A percentile compares a stretch with the other conserved stretches of the same genome.
Conservation (phyloP, 257 asterid genomes). For the Gynochthodes officinalis region DNA sequence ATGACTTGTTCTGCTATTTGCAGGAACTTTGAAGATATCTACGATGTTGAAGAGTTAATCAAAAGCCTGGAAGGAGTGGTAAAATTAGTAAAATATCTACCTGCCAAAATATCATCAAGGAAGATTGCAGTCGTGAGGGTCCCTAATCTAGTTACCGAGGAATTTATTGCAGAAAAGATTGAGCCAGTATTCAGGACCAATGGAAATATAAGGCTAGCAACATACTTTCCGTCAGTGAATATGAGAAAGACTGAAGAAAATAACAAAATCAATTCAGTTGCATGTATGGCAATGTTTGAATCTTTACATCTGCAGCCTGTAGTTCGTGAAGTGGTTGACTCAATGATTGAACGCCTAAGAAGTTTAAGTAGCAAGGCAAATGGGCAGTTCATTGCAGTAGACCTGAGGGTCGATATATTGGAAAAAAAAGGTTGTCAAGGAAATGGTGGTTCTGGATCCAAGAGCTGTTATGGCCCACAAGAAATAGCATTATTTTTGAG, state of each 20-base stretch:
- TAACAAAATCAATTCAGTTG: conserved; percentile 53
- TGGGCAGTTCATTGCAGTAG: conserved; percentile 87
- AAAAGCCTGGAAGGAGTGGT: conserved; percentile 70
- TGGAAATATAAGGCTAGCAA: conserved; percentile 74
- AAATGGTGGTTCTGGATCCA: conserved; percentile 48
- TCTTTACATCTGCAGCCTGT: conserved; percentile 70
- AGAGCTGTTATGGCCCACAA: conserved; percentile 74
- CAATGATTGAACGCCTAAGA: conserved; percentile 73
- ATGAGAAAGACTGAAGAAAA: conserved; percentile 68
- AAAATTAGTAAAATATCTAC: conserved; percentile 64
- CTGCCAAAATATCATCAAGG: conserved; percentile 51
- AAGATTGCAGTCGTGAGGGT: conserved; percentile 78
- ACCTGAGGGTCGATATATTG: conserved; percentile 79
- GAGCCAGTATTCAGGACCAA: conserved; percentile 68
- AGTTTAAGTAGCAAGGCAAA: conserved; percentile 68
- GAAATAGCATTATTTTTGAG: conserved; percentile 68
- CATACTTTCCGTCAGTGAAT: conserved; percentile 87
- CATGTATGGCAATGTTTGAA: conserved; percentile 95
- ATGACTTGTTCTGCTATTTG: conserved; percentile 17
- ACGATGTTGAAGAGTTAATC: conserved; percentile 59
- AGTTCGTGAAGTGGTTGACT: conserved; percentile 82
- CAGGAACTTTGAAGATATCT: conserved; percentile 71
- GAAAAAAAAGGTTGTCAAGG: conserved; percentile 81
- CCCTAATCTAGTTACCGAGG: conserved; percentile 82
- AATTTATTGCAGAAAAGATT: conserved; percentile 56